A percentile compares a stretch with the other conserved stretches of the same genome.
These are phyloP conservation scores for Cryomyces minteri DNA, from an alignment of 495 filamentous ascomycete genomes.

Conservation along the genomic window DNA sequence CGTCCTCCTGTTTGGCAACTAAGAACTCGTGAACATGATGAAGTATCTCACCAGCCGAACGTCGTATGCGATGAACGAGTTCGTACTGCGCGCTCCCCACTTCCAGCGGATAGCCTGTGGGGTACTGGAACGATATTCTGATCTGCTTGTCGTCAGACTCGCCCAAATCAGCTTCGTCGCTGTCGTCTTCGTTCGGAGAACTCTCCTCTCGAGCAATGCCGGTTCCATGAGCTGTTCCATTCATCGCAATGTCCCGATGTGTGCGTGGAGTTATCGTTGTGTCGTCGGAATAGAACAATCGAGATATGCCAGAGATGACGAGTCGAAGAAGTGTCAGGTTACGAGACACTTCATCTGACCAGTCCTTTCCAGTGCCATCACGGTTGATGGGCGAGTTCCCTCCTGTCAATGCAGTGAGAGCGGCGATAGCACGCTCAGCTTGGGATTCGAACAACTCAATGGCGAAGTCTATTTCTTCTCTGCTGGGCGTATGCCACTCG, in stretches of 20 bases:
- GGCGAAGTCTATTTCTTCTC: slow-evolving; percentile 70
- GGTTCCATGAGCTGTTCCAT: slow-evolving; percentile 8
- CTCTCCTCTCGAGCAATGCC: slow-evolving; percentile 2
- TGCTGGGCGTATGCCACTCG: slow-evolving; percentile 74
- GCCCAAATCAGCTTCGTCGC: slow-evolving; percentile 41
- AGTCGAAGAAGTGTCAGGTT: slow-evolving; percentile 75
- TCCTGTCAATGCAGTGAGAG: slow-evolving; percentile 56
- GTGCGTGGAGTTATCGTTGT: slow-evolving; percentile 26
- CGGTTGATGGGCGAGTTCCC: slow-evolving; percentile 73
- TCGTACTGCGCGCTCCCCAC: slow-evolving; percentile 44
- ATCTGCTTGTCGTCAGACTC: slow-evolving; percentile 70
- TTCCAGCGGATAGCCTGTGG: slow-evolving; percentile 65
- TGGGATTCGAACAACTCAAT: slow-evolving; percentile 74
- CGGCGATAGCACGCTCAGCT: slow-evolving; percentile 42
- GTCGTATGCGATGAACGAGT: slow-evolving; percentile 61
- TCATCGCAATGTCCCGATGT: slow-evolving; percentile 3
- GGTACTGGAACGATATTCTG: slow-evolving; percentile 65
- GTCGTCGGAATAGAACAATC: slow-evolving; percentile 66
- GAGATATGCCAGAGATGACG: slow-evolving; percentile 69
- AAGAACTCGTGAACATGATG: slow-evolving; percentile 76
- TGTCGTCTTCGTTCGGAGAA: slow-evolving; percentile 28
- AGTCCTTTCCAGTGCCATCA: slow-evolving; percentile 90
- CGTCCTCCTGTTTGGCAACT: slow-evolving; percentile 72
- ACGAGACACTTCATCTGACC: slow-evolving; percentile 89
- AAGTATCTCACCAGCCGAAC: slow-evolving; percentile 58